Evolutionary conservation across 2,329 filamentous ascomycete species (phyloP), one percentile per base, ranked within the genome.

Genomic region (Clarireedia sp.): DNA sequence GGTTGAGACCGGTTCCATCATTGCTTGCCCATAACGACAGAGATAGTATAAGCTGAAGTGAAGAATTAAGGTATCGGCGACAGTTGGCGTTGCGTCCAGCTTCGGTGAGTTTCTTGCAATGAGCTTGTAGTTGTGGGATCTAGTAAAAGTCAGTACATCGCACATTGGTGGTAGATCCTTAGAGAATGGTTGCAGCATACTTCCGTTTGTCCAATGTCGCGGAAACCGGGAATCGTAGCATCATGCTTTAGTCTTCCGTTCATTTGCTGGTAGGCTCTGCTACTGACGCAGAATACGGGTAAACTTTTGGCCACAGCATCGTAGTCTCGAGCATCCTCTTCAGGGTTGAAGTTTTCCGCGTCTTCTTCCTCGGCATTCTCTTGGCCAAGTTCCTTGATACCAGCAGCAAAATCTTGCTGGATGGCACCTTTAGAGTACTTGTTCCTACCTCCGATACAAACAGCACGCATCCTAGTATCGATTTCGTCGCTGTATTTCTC

Each of bases 241-340:
- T 86, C 82, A 44, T 78, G 77, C 51, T 71, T 65, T 8, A 85
- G 64, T 3, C 78, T 73, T 1, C 78, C 80, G 40, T 73, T 71
- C n/a, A 86, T 68, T 61, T 82, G 81, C 61, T 87, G 82, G 53
- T 84, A 87, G 0, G 78, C 82, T 45, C 78, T 72, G 47, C 78
- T 80, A 56, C 79, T 83, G 16, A 86, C 79, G 58, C 82, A 86
- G 63, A 85, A 87, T 1, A 87, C 82, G 0, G 81, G 78, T 0
- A 87, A 70, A 0, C 71, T 73, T 8, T 67, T 67, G 0, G 79
- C 81, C 7, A 85, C 74, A 44, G 79, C 68, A 0, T 79, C 74
- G 51, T 86, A 86, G 61, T 86, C 76, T 9, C 80, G 74, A 2
- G 72, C 45, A 6, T 82, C 76, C n/a, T 75, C 63, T 2, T 78